These are phyloP conservation scores for Sugiyamaella lignohabitans DNA, from an alignment of 805 yeast genomes.

Conservation along the genomic window DNA sequence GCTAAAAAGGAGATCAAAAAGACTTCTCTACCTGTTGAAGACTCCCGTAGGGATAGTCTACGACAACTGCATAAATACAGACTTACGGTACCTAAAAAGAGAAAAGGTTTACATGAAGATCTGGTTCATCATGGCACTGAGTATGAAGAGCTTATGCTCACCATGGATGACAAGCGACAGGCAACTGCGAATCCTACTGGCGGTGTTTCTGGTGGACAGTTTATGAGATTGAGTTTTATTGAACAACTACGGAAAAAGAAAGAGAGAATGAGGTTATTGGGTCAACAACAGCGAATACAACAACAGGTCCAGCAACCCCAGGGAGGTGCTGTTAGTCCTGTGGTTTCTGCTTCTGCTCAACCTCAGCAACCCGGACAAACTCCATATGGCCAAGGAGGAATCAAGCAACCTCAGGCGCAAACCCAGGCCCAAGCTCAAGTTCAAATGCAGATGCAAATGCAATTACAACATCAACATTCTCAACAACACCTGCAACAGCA, in stretches of 20 bases:
- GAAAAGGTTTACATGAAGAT: constrained; percentile 58
- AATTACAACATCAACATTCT: constrained; percentile 28
- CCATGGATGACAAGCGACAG: constrained; percentile 41
- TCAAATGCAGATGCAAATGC: constrained; percentile 19
- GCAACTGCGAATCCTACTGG: constrained; percentile 33
- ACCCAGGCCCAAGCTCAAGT: background rate
- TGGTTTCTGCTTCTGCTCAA: constrained; percentile 8
- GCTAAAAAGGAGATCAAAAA: constrained; percentile 11
- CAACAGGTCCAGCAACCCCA: constrained; percentile 25
- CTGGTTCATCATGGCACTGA: constrained; percentile 64
- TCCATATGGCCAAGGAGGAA: constrained; percentile 11
- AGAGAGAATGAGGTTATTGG: constrained; percentile 42
- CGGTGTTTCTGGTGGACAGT: constrained; percentile 49
- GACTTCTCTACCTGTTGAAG: too few species aligned
- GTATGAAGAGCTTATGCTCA: constrained; percentile 84
- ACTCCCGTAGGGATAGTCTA: too few species aligned
- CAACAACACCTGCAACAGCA: constrained; percentile 23
- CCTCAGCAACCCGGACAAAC: constrained; percentile 24
- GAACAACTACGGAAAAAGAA: constrained; percentile 76
- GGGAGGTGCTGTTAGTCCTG: background rate
- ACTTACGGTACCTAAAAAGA: constrained; percentile 31
- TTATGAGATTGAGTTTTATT: constrained; percentile 78
- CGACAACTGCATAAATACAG: constrained; percentile 22
- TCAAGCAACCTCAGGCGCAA: background rate
- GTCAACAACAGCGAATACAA: constrained; percentile 20